Conservation (phyloP, 306 rosid species). For the Oxytropis ochrocephala region DNA sequence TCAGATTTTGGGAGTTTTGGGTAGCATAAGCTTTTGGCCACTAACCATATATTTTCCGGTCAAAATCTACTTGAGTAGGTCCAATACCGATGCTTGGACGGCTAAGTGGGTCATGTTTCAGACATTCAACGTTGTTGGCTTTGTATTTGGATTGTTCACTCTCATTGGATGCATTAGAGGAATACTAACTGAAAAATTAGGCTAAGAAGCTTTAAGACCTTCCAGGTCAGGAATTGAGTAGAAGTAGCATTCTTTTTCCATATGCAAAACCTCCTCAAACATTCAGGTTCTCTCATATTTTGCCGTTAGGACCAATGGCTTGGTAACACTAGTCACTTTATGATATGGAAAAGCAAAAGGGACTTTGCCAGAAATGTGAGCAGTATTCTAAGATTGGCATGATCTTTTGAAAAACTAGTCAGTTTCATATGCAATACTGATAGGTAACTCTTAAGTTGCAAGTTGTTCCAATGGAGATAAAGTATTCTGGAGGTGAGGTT, state of each 20-base stretch:
- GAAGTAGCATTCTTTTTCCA: neutral
- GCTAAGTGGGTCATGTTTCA: conserved; percentile 48
- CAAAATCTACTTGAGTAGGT: conserved; percentile 45
- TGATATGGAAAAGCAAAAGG: neutral
- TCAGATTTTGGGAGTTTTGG: conserved; percentile 57
- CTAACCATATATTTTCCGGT: conserved; percentile 58
- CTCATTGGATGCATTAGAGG: conserved; percentile 53
- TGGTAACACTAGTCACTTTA: neutral
- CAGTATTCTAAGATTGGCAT: neutral
- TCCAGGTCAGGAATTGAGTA: neutral
- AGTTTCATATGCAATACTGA: neutral
- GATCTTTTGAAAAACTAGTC: neutral
- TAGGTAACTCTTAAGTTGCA: neutral
- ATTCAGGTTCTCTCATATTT: neutral
- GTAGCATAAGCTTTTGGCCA: conserved; percentile 63
- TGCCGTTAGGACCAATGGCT: neutral
- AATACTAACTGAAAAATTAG: conserved; percentile 32
- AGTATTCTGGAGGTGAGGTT: neutral
- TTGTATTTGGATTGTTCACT: conserved; percentile 37
- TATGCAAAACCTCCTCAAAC: neutral
- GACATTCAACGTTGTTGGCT: conserved; percentile 33
- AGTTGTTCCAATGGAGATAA: neutral
- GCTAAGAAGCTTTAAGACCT: conserved; percentile 23
- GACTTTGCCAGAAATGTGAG: neutral
- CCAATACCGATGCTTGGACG: conserved; percentile 36